phyloP scores from a whole-genome alignment of 345 rosid genomes.

The Eucalyptus guilfoylei region DNA sequence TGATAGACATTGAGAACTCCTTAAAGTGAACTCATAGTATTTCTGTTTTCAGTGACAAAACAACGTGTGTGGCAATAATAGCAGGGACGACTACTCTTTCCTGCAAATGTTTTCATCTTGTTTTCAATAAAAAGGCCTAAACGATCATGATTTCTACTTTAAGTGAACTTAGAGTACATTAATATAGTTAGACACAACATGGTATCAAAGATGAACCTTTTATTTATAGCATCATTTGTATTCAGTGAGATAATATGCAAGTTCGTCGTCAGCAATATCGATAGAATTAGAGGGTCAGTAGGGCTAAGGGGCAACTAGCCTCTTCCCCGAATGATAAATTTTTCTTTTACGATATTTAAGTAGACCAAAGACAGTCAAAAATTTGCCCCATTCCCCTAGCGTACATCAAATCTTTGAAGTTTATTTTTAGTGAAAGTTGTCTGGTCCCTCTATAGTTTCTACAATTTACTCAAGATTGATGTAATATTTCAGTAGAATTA shows the following conservation, averaged over 20 bases:
- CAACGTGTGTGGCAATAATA: not conserved
- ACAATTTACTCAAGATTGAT: not conserved
- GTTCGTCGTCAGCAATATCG: not conserved
- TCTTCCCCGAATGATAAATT: not conserved
- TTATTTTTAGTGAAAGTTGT: not conserved
- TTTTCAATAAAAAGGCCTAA: not conserved
- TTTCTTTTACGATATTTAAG: not conserved
- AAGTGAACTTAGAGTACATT: not conserved
- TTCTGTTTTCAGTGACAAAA: not conserved
- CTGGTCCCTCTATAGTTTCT: not conserved
- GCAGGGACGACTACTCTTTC: not conserved
- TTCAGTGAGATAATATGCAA: not conserved
- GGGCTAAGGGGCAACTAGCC: not conserved
- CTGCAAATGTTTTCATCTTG: not conserved
- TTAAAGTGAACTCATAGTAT: not conserved
- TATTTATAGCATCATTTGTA: not conserved
- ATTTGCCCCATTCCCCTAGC: not conserved
- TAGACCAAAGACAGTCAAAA: not conserved
- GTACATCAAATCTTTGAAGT: not conserved
- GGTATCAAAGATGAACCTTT: not conserved
- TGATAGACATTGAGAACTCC: slow-evolving; percentile 18
- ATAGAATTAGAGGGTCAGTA: not conserved
- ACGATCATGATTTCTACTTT: not conserved
- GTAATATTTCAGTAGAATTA: not conserved
- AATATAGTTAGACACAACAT: not conserved